A percentile compares a stretch with the other conserved stretches of the same genome.
Evolutionary conservation across 2,329 filamentous ascomycete species (phyloP).

Genomic region (Dendryphion nanum): DNA sequence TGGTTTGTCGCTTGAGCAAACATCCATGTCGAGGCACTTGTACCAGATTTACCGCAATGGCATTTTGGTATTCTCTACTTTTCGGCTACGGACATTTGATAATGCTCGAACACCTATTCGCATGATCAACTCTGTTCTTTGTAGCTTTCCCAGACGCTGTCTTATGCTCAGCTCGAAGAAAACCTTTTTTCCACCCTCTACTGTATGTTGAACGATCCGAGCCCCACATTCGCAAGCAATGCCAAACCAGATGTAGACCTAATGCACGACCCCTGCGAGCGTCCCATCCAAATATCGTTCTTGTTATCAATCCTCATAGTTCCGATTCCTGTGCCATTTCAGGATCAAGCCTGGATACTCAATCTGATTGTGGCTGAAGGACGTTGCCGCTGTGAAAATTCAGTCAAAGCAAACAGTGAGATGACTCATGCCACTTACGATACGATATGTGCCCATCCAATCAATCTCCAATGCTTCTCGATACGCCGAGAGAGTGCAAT

Average conservation of each 20-base stretch:
- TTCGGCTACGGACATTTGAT: no score
- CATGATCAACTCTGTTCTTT: no score
- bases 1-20: no score
- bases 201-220: slow-evolving; percentile 23
- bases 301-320: no score
- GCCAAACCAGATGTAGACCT: slow-evolving; percentile 21
- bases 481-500: slow-evolving; percentile 94
- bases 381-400: slow-evolving; percentile 35
- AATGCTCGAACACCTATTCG: no score
- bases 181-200: slow-evolving; percentile 21
- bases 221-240: slow-evolving; percentile 31
- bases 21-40: no score
- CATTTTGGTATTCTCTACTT: no score
- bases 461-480: slow-evolving; percentile 87
- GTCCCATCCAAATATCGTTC: slow-evolving; percentile 8
- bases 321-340: no score
- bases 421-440: slow-evolving; percentile 32
- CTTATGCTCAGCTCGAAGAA: slow-evolving; percentile 12
- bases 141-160: no score
- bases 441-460: slow-evolving; percentile 44
- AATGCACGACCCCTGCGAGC: slow-evolving; percentile 23
- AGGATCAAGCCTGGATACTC: no score
- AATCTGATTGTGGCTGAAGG: slow-evolving; percentile 30
- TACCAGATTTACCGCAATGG: no score
- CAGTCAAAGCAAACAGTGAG: slow-evolving; percentile 8